phyloP scores from a whole-genome alignment of 192 early-diverging fungal genomes.

The Paraglomus brasilianum region DNA sequence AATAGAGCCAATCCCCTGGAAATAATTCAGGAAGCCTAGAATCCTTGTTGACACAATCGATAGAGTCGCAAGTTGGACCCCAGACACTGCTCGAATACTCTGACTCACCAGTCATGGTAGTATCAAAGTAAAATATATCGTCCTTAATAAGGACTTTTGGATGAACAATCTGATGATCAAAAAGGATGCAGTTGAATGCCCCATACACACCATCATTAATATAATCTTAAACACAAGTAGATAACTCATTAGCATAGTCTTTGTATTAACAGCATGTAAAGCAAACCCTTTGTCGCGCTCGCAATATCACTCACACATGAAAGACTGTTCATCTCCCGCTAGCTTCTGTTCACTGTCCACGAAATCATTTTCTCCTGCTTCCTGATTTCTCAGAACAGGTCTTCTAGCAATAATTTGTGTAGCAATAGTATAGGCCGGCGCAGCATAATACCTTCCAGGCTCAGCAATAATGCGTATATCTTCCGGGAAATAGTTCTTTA shows the following conservation, averaged over 20 bases:
- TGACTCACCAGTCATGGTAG: slow-evolving; percentile 27
- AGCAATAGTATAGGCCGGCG: slow-evolving; percentile 90
- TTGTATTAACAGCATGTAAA: slow-evolving; percentile 24
- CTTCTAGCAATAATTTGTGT: slow-evolving; percentile 93
- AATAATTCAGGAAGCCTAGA: slow-evolving; percentile 76
- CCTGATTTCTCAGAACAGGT: slow-evolving; percentile 53
- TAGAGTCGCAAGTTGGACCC: slow-evolving; percentile 99
- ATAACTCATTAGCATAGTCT: slow-evolving; percentile 26
- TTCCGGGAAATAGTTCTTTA: slow-evolving; percentile 79
- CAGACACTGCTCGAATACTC: slow-evolving; percentile 75
- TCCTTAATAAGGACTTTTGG: slow-evolving; percentile 66
- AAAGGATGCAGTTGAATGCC: slow-evolving; percentile 97
- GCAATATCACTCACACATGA: slow-evolving; percentile 58
- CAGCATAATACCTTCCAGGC: slow-evolving; percentile 95
- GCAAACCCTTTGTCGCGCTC: slow-evolving; percentile 5
- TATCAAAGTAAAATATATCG: slow-evolving; percentile 36
- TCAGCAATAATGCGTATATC: slow-evolving; percentile 94
- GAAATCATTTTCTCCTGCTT: not conserved
- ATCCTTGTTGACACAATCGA: slow-evolving; percentile 83
- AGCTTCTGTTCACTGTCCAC: slow-evolving; percentile 4
- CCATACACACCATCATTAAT: slow-evolving; percentile 99
- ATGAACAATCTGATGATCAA: slow-evolving; percentile 84
- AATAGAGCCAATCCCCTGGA: slow-evolving; percentile 95
- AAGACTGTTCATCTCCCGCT: slow-evolving; percentile 50
- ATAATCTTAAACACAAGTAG: slow-evolving; percentile 56